Conservation (phyloP, 2,329 filamentous ascomycete genomes). For the Colletotrichum neosansevieriae region DNA sequence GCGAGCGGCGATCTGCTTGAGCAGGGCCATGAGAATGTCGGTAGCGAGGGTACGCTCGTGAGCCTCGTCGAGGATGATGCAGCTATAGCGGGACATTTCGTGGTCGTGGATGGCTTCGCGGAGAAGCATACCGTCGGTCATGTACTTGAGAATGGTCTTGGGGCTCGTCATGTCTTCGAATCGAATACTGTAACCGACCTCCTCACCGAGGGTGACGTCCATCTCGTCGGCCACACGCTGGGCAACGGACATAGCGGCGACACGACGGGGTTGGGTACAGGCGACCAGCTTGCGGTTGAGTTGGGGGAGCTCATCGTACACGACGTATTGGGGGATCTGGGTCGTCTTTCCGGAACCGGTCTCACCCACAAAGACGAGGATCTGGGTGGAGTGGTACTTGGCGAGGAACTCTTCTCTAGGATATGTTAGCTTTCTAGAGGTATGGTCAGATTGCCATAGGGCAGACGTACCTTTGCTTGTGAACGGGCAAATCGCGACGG, state of each 20-base stretch:
- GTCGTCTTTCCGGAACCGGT: conserved; percentile 99
- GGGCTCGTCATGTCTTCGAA: conserved; percentile 94
- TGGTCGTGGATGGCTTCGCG: conserved; percentile 97
- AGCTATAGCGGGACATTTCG: conserved; percentile 91
- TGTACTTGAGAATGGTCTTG: conserved; percentile 97
- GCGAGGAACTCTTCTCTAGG: conserved; percentile 88
- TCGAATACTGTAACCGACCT: conserved; percentile 98
- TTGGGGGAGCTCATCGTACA: conserved; percentile 96
- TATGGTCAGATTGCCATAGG: neutral
- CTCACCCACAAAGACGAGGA: conserved; percentile 98
- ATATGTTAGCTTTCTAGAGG: conserved; percentile 2
- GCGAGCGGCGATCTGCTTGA: conserved; percentile 88
- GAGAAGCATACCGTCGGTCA: conserved; percentile 99
- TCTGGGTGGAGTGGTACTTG: conserved; percentile 93
- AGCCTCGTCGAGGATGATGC: conserved; percentile 98
- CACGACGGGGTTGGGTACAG: conserved; percentile 96
- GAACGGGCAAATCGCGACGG: conserved; percentile 87
- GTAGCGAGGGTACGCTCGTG: conserved; percentile 98
- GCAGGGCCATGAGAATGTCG: conserved; percentile 94
- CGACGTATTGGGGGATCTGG: conserved; percentile 97
- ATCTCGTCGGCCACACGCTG: conserved; percentile 98
- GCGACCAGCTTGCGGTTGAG: conserved; percentile 89
- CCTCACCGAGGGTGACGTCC: conserved; percentile 91
- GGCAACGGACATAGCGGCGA: conserved; percentile 98
- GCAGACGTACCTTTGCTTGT: conserved; percentile 80